phyloP scores from a whole-genome alignment of 345 rosid genomes.

The Linum lewisii region DNA sequence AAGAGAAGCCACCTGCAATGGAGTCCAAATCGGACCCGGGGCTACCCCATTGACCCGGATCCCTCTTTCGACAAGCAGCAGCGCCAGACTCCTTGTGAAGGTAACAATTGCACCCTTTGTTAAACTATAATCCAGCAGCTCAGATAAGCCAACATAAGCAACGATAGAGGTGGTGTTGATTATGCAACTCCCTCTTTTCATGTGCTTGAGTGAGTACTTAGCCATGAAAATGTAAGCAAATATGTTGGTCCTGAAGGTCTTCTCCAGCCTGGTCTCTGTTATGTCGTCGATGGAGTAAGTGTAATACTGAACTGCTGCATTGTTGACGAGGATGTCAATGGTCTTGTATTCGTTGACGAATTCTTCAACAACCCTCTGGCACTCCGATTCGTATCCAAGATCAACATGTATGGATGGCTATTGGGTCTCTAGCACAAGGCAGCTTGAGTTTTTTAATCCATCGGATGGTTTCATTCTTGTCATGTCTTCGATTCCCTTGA shows the following conservation, averaged over 20 bases:
- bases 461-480: background rate
- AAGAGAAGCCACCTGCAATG: slow-evolving; percentile 2
- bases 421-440: background rate
- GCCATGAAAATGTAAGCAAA: slow-evolving; percentile 7
- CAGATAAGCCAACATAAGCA: background rate
- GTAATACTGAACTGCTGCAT: background rate
- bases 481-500: background rate
- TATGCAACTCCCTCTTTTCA: slow-evolving; percentile 15
- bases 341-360: background rate
- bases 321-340: background rate
- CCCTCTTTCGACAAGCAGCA: slow-evolving; percentile 3
- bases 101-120: slow-evolving; percentile 16
- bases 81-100: slow-evolving; percentile 8
- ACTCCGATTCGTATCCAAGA: background rate
- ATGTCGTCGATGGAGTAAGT: background rate
- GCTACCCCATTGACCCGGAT: slow-evolving; percentile 13
- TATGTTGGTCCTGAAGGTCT: slow-evolving; percentile 7
- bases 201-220: slow-evolving; percentile 7
- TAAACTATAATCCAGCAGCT: slow-evolving; percentile 7
- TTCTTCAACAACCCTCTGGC: background rate
- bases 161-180: slow-evolving; percentile 6
- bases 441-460: background rate
- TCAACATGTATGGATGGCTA: background rate
- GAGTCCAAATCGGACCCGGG: slow-evolving; percentile 20
- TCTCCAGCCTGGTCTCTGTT: background rate